These are phyloP conservation scores for bread wheat (Triticum aestivum) DNA, from an alignment of 176 grass and related monocot genomes.

Conservation along the genomic window IWGSC_CS_RefSeq_v2.1 NC_057805.1:366312021-366312520, in stretches of 20 bases:
- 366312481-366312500: too few relatives aligned
- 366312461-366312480: neutral
- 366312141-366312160: neutral
- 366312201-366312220: neutral
- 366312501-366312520: too few relatives aligned
- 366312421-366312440: neutral
- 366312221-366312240: neutral
- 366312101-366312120: too few relatives aligned
- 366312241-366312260: accelerated
- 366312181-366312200: neutral
- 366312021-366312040: conserved; percentile 46
- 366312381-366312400: neutral
- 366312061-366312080: neutral
- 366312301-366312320: neutral
- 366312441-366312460: neutral
- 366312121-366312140: neutral
- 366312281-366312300: neutral
- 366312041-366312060: conserved; percentile 19
- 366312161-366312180: conserved; percentile 28
- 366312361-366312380: neutral
- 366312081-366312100: neutral
- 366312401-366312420: neutral
- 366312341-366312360: too few relatives aligned
- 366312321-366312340: neutral
- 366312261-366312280: neutral